These are phyloP conservation scores for Cadophora sp. DNA, from an alignment of 2,329 filamentous ascomycete species.

Conservation along the genomic window DNA sequence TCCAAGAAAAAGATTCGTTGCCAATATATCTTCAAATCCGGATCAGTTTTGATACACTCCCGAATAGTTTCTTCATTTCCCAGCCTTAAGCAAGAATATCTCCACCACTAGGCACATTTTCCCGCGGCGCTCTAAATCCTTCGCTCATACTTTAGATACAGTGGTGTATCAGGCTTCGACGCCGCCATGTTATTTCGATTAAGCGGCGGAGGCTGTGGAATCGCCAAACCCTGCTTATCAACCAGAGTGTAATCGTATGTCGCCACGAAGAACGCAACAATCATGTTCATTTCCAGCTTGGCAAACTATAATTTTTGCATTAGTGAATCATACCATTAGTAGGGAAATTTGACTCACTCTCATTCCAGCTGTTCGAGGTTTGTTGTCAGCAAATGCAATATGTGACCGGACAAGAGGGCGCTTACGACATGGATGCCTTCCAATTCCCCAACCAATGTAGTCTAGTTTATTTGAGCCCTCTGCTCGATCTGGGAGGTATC, in stretches of 20 bases:
- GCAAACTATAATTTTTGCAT: constrained; percentile 50
- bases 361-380: constrained; percentile 34
- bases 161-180: constrained; percentile 48
- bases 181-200: constrained; percentile 50
- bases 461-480: constrained; percentile 49
- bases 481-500: constrained; percentile 54
- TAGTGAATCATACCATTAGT: background rate
- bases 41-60: too few species aligned
- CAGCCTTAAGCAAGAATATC: too few species aligned
- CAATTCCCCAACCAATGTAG: constrained; percentile 33
- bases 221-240: constrained; percentile 49
- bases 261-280: constrained; percentile 56
- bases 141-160: constrained; percentile 48
- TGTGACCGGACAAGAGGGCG: constrained; percentile 6
- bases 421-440: constrained; percentile 49
- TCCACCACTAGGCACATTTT: too few species aligned
- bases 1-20: too few species aligned
- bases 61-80: too few species aligned
- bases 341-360: constrained; percentile 36
- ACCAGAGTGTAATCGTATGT: constrained; percentile 55
- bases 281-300: constrained; percentile 59
- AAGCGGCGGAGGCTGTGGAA: constrained; percentile 43
- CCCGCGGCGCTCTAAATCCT: background rate
- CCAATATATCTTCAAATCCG: too few species aligned
- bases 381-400: constrained; percentile 26